Evolutionary conservation across 1,284 basidiomycete species (phyloP).

Genomic region (Pseudozyma hubeiensis): DNA sequence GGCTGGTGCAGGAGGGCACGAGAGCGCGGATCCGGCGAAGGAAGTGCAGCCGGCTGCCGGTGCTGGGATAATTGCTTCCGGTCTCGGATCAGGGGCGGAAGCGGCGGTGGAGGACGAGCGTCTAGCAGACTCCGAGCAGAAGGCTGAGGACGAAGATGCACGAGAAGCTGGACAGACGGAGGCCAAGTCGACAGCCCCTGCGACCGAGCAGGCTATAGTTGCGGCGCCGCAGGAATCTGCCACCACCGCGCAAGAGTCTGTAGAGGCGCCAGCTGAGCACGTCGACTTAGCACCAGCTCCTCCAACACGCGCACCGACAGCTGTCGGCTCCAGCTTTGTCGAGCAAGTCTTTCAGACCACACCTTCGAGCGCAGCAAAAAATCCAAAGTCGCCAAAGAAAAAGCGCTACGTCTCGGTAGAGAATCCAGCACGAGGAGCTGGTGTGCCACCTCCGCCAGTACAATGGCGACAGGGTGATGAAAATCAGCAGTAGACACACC

Average conservation of each 20-base stretch:
- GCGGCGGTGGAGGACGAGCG: constrained; percentile 24
- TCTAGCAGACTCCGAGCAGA: constrained; percentile 17
- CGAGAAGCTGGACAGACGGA: background rate
- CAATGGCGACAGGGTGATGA: constrained; percentile 33
- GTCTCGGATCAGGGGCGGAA: constrained; percentile 24
- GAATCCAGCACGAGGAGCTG: constrained; percentile 40
- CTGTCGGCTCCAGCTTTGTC: constrained; percentile 19
- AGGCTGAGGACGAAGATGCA: constrained; percentile 18
- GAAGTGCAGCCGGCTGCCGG: constrained; percentile 15
- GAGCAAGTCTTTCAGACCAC: constrained; percentile 5
- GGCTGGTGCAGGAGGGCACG: constrained; percentile 17
- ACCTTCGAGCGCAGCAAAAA: background rate
- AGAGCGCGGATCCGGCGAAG: constrained; percentile 16
- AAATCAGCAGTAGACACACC: constrained; percentile 3
- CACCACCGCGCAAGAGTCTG: background rate
- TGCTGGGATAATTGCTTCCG: constrained; percentile 25
- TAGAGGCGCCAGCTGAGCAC: background rate
- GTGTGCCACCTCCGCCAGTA: constrained; percentile 32
- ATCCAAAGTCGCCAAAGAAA: constrained; percentile 18
- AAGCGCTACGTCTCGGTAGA: constrained; percentile 35
- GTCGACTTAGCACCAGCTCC: background rate
- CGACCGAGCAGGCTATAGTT: background rate
- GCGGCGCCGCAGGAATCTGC: too few relatives aligned
- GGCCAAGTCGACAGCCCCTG: background rate
- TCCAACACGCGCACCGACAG: background rate